A percentile compares a stretch with the other conserved stretches of the same genome.
Conservation (phyloP, 345 rosid genomes). For the Brassica incana region DNA sequence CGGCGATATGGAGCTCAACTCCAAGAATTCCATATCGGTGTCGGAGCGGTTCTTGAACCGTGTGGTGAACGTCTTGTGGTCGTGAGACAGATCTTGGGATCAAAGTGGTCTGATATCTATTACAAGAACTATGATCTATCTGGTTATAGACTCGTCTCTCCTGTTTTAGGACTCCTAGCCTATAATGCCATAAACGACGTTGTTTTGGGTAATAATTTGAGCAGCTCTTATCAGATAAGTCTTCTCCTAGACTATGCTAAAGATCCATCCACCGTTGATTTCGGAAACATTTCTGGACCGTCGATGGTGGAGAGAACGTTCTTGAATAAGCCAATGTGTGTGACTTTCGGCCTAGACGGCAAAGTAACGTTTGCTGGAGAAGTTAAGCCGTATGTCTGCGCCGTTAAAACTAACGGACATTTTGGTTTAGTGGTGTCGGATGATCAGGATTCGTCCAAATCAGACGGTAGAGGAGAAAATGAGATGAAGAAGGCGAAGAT, state of each 20-base stretch:
- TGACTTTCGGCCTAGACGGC: constrained; percentile 62
- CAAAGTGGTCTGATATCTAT: constrained; percentile 72
- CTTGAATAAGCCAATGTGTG: constrained; percentile 59
- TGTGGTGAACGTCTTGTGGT: constrained; percentile 82
- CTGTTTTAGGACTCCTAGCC: constrained; percentile 78
- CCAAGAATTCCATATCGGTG: constrained; percentile 64
- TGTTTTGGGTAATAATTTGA: constrained; percentile 25
- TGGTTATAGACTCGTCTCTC: constrained; percentile 75
- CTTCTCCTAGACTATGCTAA: constrained; percentile 42
- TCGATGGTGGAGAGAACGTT: constrained; percentile 28
- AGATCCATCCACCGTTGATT: constrained; percentile 66
- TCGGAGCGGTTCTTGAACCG: constrained; percentile 65
- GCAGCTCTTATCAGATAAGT: constrained; percentile 59
- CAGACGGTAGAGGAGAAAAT: constrained; percentile 50
- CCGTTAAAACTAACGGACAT: constrained; percentile 67
- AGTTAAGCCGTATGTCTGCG: constrained; percentile 58
- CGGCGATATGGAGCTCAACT: constrained; percentile 75
- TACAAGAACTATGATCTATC: constrained; percentile 68
- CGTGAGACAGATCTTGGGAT: constrained; percentile 66
- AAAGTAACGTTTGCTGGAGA: constrained; percentile 53
- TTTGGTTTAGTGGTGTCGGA: constrained; percentile 66
- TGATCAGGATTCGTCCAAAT: constrained; percentile 34
- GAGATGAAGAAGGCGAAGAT: constrained; percentile 41
- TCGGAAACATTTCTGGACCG: constrained; percentile 40
- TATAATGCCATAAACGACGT: constrained; percentile 53